Conservation (phyloP, 164 flowering plant genomes). For the Tetrastigma voinierianum region DNA sequence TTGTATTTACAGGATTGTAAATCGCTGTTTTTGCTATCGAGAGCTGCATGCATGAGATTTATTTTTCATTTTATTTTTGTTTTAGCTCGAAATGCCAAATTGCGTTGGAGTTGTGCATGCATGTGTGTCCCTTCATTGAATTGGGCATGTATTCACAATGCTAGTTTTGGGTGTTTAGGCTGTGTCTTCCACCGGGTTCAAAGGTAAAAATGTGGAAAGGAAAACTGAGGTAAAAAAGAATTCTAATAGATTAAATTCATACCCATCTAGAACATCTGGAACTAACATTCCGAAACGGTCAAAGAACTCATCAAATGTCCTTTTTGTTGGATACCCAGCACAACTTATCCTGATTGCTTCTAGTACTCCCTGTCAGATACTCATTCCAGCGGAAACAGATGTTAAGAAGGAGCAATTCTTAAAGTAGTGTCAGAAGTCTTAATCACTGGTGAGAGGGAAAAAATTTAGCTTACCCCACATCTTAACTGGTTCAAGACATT, state of each 20-base stretch:
- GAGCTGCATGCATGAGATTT: no score
- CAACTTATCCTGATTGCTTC: slow-evolving; percentile 90
- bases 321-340: slow-evolving; percentile 86
- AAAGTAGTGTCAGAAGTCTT: neutral
- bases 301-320: slow-evolving; percentile 78
- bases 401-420: neutral
- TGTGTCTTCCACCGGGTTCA: no score
- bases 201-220: neutral
- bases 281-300: slow-evolving; percentile 77
- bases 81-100: neutral
- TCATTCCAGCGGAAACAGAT: neutral
- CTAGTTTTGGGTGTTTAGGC: no score
- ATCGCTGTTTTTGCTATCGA: neutral
- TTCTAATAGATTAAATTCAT: slow-evolving; percentile 1
- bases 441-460: slow-evolving; percentile 1
- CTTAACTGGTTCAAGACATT: slow-evolving; percentile 74
- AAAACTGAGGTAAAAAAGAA: slow-evolving; percentile 1
- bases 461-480: slow-evolving; percentile 66
- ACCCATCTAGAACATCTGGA: slow-evolving; percentile 68
- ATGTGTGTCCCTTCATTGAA: no score
- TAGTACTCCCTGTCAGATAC: slow-evolving; percentile 57
- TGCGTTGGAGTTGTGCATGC: neutral
- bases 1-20: neutral
- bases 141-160: no score
- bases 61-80: no score